Conservation (phyloP, 2,329 filamentous ascomycete genomes). For the Ceratocystis alfenasii region DNA sequence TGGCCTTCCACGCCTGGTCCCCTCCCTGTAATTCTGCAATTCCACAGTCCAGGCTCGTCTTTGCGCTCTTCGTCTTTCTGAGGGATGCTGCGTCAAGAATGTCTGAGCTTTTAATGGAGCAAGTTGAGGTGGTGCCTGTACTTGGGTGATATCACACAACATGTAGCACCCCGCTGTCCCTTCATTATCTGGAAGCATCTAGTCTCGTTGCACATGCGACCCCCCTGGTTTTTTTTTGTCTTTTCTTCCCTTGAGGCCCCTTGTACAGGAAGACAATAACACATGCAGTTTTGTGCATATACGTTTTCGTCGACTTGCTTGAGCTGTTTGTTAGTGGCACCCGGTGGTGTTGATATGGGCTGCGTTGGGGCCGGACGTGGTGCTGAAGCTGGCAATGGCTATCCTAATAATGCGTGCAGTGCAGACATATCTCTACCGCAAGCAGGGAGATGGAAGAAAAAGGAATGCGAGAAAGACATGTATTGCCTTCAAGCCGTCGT, state of each 20-base stretch:
- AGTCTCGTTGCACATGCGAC: neutral
- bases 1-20: too few species aligned
- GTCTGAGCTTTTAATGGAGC: constrained; percentile 5
- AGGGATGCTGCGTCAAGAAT: neutral
- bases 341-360: neutral
- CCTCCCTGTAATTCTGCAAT: too few species aligned
- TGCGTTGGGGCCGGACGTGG: neutral
- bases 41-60: too few species aligned
- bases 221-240: neutral
- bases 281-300: constrained; percentile 3
- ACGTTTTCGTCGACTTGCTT: neutral
- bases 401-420: neutral
- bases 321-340: neutral
- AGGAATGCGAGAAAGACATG: neutral
- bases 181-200: constrained; percentile 3
- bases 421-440: neutral
- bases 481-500: too few species aligned
- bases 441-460: neutral
- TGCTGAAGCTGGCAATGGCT: neutral
- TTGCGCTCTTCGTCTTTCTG: constrained; percentile 13
- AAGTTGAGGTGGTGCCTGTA: neutral
- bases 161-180: neutral
- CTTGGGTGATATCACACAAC: neutral
- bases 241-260: neutral
- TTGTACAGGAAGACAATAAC: neutral